Evolutionary conservation across 2,329 filamentous ascomycete species (phyloP), one percentile per base, ranked within the genome.

Genomic region (Cytospora piceae): DNA sequence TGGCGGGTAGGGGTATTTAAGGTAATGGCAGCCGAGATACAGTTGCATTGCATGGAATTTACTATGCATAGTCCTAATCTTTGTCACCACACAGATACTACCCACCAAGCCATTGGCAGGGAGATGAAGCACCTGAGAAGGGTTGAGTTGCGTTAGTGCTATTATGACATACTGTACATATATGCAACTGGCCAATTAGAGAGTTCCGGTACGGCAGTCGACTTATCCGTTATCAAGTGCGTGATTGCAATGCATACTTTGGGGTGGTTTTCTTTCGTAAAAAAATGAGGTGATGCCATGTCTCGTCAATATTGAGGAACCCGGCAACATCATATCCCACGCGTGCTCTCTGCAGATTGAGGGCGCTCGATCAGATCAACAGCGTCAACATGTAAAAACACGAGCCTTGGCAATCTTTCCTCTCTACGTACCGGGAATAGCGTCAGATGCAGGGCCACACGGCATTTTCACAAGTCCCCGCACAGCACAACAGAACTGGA

Each of bases 261-360:
- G 29, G 20, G 39, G 61, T 63, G 24, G 61, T 57, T 63, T 63
- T 57, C 29, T 63, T 53, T 57, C 61, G 42, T 63, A 63, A 63
- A 5, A 39, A 15, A 24, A 57, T 57, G 54, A 49, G 31, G 53
- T 57, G 61, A 63, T 57, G 61, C 61, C 53, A 57, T 63, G 46
- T 57, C 31, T 57, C 31, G 61, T 57, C 61, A 57, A 12, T 22
- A 63, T 31, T 11, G 61, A 57, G 24, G 34, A 32, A 32, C 11
- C 12, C 31, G 12, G 20, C 42, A 57, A 39, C 39, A 58, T 29
- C 27, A 6, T 4, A 14, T 29, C 31, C 29, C 29, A 17, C 9
- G 39, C 24, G 11, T 9, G 32, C 17, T 12, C 17, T 20, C 12
- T n/a, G 49, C 9, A 54, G 9, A 14, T 29, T 20, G 8, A 29